Conservation (phyloP, 176 grass and related monocot genomes). For the Ampelocalamus luodianensis region DNA sequence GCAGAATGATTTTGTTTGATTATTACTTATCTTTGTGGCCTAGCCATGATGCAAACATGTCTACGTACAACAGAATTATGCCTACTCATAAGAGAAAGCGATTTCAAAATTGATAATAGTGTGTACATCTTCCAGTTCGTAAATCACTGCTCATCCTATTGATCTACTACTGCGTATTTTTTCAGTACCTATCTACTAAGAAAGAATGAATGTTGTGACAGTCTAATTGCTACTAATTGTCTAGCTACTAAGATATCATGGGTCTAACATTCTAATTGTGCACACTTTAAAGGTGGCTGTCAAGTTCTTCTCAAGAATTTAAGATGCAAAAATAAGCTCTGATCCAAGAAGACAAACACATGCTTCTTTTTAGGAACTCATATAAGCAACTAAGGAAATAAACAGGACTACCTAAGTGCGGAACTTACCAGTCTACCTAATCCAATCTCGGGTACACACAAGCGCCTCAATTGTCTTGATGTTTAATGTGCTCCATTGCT, state of each 20-base stretch:
- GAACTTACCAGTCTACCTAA: constrained; percentile 43
- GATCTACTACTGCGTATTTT: background rate
- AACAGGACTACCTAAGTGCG: constrained; percentile 17
- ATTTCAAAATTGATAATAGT: constrained; percentile 21
- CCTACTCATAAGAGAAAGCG: background rate
- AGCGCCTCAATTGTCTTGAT: constrained; percentile 62
- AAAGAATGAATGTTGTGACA: constrained; percentile 1
- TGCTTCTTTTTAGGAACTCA: constrained; percentile 8
- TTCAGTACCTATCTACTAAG: background rate
- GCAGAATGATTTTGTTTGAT: background rate
- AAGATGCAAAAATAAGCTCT: background rate
- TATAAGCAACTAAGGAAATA: background rate
- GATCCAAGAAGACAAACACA: background rate
- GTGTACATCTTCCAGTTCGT: background rate
- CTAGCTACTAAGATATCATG: constrained; percentile 9
- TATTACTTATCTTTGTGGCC: background rate
- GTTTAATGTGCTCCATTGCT: constrained; percentile 52
- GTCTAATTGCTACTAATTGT: background rate
- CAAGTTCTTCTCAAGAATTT: constrained; percentile 8
- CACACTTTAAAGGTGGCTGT: background rate
- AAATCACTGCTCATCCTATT: background rate
- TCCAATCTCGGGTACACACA: constrained; percentile 56
- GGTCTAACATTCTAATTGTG: background rate
- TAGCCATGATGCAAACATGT: background rate
- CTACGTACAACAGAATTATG: background rate